Base-by-base conservation (phyloP, 1,284 basidiomycete species). In the Golubevia sp. region DNA sequence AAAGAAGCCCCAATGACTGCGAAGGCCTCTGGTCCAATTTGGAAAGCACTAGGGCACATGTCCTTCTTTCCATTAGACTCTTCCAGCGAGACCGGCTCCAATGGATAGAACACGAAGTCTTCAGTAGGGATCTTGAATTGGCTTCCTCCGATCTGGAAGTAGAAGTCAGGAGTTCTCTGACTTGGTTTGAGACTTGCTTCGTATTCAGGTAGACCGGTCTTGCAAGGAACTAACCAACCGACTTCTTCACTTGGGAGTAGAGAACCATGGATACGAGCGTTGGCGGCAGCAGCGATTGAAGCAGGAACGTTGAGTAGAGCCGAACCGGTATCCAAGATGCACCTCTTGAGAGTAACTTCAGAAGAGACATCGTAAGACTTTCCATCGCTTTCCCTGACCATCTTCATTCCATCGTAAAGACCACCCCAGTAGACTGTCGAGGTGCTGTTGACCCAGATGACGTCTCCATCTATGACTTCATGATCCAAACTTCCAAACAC, bases 31-130 rank as follows among this genome's bases (percentile, higher is more conserved):
- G 69, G 69, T 3, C 71, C 71, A 2, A 51, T 60, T 55, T 76
- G 74, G 71, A 76, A 67, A 50, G 70, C 66, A 44, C 65, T 68
- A 63, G 68, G 67, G 66, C 74, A 76, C 63, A 72, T 60, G 62
- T 56, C 56, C 15, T 61, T 56, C 49, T 52, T 56, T 34, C 73
- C 70, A n/a, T 66, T 67, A 20, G 68, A 63, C 13, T 56, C 55
- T 8, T 64, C 48, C 18, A 68, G 54, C 7, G 63, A 64, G 13
- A 71, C 60, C 50, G 74, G 71, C 55, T 66, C 51, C 59, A 68
- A 66, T 61, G 71, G 71, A 57, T 68, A 76, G 49, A 76, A 76
- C 49, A 72, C 74, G 23, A 70, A 67, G 61, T 74, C 71, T 27
- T 67, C 65, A 26, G 66, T 62, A 30, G 74, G 71, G 11, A 76